phyloP scores from a whole-genome alignment of 441 rosid species.

The Eutrema salsugineum region DNA sequence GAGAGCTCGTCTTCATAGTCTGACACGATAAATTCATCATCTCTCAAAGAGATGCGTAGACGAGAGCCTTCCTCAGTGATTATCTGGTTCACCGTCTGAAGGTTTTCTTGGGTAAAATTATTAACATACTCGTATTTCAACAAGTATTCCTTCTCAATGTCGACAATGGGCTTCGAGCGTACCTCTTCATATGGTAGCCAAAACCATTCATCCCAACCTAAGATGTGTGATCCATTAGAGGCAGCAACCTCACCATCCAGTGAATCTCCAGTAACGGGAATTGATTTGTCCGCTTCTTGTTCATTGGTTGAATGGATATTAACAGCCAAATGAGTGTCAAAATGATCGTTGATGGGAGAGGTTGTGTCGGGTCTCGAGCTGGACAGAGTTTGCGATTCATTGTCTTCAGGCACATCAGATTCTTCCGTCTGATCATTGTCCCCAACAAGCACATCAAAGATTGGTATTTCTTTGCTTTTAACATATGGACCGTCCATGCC shows the following conservation, averaged over 20 bases:
- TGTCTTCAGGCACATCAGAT: conserved; percentile 31
- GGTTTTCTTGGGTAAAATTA: conserved; percentile 38
- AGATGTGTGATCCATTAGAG: conserved; percentile 33
- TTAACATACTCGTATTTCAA: conserved; percentile 49
- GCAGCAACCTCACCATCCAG: conserved; percentile 4
- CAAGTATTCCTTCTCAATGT: conserved; percentile 57
- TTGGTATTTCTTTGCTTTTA: conserved; percentile 40
- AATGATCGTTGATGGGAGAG: conserved; percentile 30
- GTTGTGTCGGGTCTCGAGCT: no score
- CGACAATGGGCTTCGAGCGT: conserved; percentile 44
- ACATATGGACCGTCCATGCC: conserved; percentile 25
- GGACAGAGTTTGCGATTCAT: conserved; percentile 25
- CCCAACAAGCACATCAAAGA: conserved; percentile 30
- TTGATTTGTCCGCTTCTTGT: conserved; percentile 32
- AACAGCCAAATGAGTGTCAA: conserved; percentile 33
- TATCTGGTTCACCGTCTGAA: conserved; percentile 47
- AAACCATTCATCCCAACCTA: conserved; percentile 69
- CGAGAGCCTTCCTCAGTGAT: conserved; percentile 78
- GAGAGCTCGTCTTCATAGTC: conserved; percentile 94
- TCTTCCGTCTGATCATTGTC: conserved; percentile 30
- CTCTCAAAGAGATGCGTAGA: conserved; percentile 69
- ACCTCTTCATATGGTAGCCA: conserved; percentile 84
- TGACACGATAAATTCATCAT: conserved; percentile 55
- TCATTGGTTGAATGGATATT: conserved; percentile 20
- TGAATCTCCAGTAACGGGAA: conserved; percentile 35